phyloP scores from a whole-genome alignment of 176 grass and related monocot genomes.

The Aegilops tauschii region DNA sequence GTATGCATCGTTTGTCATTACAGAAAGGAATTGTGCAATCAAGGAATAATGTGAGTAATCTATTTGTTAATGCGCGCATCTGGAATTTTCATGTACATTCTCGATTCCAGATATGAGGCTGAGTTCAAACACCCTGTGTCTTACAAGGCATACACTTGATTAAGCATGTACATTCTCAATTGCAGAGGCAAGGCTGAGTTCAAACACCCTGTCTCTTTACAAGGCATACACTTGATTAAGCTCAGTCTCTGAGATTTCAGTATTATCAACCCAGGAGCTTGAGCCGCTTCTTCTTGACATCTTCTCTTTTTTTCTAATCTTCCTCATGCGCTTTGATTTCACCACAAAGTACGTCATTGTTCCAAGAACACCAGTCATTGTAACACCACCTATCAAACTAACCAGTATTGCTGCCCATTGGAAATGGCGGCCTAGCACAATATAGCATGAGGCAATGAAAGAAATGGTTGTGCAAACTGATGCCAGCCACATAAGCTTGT shows the following conservation, averaged over 20 bases:
- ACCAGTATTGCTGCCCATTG: constrained; percentile 90
- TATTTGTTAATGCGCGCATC: constrained; percentile 43
- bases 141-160: constrained; percentile 84
- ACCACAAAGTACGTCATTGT: constrained; percentile 97
- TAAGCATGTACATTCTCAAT: constrained; percentile 35
- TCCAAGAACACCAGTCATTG: constrained; percentile 87
- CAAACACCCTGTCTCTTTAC: constrained; percentile 44
- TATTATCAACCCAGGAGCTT: constrained; percentile 76
- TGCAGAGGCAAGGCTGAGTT: neutral
- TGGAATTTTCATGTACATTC: constrained; percentile 37
- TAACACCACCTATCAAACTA: constrained; percentile 75
- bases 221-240: constrained; percentile 88
- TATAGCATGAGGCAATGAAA: constrained; percentile 89
- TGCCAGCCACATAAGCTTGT: constrained; percentile 97
- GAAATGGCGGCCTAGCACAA: constrained; percentile 75
- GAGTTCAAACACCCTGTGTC: constrained; percentile 29
- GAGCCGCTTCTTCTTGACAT: constrained; percentile 82
- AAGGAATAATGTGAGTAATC: constrained; percentile 37
- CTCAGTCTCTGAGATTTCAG: constrained; percentile 80
- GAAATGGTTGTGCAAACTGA: constrained; percentile 94
- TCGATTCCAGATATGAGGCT: neutral
- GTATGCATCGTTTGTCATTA: constrained; percentile 28
- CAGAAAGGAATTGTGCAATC: constrained; percentile 29
- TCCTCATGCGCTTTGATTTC: constrained; percentile 74
- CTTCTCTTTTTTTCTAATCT: constrained; percentile 83